Evolutionary conservation across 805 yeast genomes (phyloP).

Genomic region (Kodamaea kakaduensis): DNA sequence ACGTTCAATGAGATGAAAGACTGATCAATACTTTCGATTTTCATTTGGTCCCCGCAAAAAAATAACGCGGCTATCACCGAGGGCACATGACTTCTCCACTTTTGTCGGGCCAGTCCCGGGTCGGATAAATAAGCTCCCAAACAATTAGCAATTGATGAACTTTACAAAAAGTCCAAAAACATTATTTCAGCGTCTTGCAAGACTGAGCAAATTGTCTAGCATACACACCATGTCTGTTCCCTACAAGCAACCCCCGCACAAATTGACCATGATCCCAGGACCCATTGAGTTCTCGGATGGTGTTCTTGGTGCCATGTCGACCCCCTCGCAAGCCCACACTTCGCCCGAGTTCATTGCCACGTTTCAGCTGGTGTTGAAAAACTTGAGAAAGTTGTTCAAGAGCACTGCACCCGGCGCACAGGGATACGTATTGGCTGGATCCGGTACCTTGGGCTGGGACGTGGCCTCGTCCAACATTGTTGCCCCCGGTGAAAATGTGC

Average conservation of each 20-base stretch:
- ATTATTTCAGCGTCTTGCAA: background rate
- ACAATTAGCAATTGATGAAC: background rate
- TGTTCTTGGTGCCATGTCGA: conserved; percentile 75
- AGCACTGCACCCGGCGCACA: conserved; percentile 65
- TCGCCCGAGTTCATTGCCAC: conserved; percentile 75
- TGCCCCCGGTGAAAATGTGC: conserved; percentile 59
- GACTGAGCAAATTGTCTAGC: background rate
- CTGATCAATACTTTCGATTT: too few species aligned
- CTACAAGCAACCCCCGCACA: conserved; percentile 41
- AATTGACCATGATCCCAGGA: conserved; percentile 70
- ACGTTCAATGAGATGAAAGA: too few species aligned
- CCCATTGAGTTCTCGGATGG: conserved; percentile 80
- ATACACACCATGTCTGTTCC: conserved; percentile 26
- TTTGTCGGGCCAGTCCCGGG: background rate
- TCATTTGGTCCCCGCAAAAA: background rate
- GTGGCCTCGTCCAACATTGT: conserved; percentile 75
- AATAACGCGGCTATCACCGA: background rate
- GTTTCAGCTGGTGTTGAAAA: conserved; percentile 64
- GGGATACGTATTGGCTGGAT: conserved; percentile 79
- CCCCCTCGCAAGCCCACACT: conserved; percentile 87
- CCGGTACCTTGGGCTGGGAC: conserved; percentile 97
- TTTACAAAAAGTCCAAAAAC: conserved; percentile 1
- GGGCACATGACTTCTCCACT: background rate
- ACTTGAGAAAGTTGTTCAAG: conserved; percentile 71
- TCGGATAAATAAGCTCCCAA: background rate